Conservation (phyloP, 2,329 filamentous ascomycete species). For the Aaosphaeria arxii region DNA sequence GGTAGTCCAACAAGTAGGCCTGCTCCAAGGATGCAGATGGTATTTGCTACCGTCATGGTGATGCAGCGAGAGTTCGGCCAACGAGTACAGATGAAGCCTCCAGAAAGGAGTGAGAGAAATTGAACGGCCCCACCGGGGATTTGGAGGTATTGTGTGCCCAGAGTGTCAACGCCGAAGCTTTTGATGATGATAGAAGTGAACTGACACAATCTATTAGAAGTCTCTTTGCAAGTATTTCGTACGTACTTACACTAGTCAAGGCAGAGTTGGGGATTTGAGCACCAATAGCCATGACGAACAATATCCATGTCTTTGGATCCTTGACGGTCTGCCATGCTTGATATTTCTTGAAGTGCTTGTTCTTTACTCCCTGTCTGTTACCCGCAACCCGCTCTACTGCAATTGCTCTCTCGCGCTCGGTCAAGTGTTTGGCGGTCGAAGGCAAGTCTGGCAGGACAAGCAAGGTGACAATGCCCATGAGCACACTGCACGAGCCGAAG, state of each 20-base stretch:
- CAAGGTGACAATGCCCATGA: constrained; percentile 36
- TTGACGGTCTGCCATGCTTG: constrained; percentile 45
- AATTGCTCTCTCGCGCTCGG: constrained; percentile 41
- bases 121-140: constrained; percentile 60
- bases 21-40: constrained; percentile 54
- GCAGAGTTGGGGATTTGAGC: constrained; percentile 58
- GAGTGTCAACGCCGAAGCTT: constrained; percentile 81
- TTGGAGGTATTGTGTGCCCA: constrained; percentile 71
- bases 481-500: constrained; percentile 42
- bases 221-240: not conserved
- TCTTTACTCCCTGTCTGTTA: constrained; percentile 56
- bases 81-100: constrained; percentile 47
- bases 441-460: constrained; percentile 45
- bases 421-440: constrained; percentile 44
- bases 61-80: constrained; percentile 53
- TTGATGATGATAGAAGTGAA: constrained; percentile 49
- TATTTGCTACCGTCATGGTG: constrained; percentile 57
- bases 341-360: constrained; percentile 41
- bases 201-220: constrained; percentile 9
- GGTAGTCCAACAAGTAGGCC: constrained; percentile 53
- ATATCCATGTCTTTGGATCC: constrained; percentile 60
- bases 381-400: constrained; percentile 52
- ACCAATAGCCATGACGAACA: constrained; percentile 49
- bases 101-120: constrained; percentile 50
- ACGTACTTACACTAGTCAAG: constrained; percentile 43